Evolutionary conservation across 495 filamentous ascomycete species (phyloP).

Genomic region (Penicillium paradoxum): DNA sequence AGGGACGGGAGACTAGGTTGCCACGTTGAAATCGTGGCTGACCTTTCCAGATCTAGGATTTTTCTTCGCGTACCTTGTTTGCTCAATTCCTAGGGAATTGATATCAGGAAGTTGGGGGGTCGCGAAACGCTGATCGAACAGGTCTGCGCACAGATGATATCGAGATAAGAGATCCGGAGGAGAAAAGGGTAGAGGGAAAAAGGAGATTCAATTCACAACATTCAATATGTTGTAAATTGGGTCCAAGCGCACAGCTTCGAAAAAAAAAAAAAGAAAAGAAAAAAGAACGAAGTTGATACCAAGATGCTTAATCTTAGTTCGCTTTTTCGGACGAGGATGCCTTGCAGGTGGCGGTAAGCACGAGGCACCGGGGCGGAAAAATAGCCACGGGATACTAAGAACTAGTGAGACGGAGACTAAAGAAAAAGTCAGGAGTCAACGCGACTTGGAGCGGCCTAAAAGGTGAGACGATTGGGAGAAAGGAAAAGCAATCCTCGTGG

Average conservation of each 20-base stretch:
- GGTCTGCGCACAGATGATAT: not conserved
- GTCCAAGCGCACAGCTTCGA: conserved; percentile 1
- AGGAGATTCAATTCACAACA: not conserved
- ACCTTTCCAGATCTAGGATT: not conserved
- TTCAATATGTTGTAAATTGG: conserved; percentile 8
- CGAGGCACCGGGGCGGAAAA: conserved; percentile 31
- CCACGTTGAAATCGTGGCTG: conserved; percentile 25
- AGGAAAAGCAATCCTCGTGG: conserved; percentile 38
- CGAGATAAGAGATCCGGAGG: not conserved
- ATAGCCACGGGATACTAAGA: conserved; percentile 23
- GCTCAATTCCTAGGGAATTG: not conserved
- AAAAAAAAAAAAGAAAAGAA: conserved; percentile 14
- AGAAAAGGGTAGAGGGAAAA: not conserved
- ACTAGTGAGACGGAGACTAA: conserved; percentile 10
- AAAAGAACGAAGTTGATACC: conserved; percentile 31
- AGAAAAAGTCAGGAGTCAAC: conserved; percentile 8
- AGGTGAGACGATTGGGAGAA: conserved; percentile 27
- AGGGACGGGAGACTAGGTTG: conserved; percentile 29
- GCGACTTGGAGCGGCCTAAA: conserved; percentile 17
- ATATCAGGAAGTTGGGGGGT: not conserved
- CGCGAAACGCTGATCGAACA: conserved; percentile 11
- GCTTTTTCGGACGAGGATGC: conserved; percentile 43
- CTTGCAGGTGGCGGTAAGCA: conserved; percentile 47
- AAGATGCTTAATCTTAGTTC: conserved; percentile 49
- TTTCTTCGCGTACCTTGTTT: conserved; percentile 2